Percentiles rank a stretch among this genome's conserved stretches.
Conservation (phyloP, 495 filamentous ascomycete species). For the Recurvomyces mirabilis region DNA sequence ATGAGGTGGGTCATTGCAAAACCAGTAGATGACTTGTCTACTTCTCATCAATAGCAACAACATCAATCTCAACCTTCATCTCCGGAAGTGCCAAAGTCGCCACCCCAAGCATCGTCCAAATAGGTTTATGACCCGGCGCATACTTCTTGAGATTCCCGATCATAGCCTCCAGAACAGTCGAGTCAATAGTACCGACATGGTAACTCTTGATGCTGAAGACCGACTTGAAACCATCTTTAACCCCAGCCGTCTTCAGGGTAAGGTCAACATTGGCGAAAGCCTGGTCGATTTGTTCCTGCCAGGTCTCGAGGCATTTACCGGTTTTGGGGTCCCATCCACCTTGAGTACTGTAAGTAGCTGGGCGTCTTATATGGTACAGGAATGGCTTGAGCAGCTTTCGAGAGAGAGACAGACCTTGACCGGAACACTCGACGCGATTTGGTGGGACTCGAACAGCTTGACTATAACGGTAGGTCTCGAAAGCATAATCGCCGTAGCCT, state of each 20-base stretch:
- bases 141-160: constrained; percentile 15
- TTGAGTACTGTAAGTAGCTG: background rate
- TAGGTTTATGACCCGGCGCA: constrained; percentile 17
- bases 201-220: constrained; percentile 19
- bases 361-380: background rate
- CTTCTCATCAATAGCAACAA: constrained; percentile 17
- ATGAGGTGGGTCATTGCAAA: too few species aligned
- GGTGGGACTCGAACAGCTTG: constrained; percentile 16
- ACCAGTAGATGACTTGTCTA: too few species aligned
- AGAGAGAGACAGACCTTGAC: constrained; percentile 15
- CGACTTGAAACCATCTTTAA: constrained; percentile 16
- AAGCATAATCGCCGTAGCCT: constrained; percentile 4
- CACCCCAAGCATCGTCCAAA: constrained; percentile 20
- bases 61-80: constrained; percentile 25
- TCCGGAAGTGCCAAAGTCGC: constrained; percentile 11
- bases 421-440: constrained; percentile 14
- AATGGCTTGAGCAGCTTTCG: background rate
- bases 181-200: constrained; percentile 10
- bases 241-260: constrained; percentile 13
- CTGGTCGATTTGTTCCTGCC: constrained; percentile 17
- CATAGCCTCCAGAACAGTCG: constrained; percentile 6
- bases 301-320: constrained; percentile 1
- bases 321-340: constrained; percentile 21
- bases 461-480: constrained; percentile 13
- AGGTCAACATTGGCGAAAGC: constrained; percentile 22